phyloP scores from a whole-genome alignment of 1,139 yeast species.

The Geotrichum histeridarum region DNA sequence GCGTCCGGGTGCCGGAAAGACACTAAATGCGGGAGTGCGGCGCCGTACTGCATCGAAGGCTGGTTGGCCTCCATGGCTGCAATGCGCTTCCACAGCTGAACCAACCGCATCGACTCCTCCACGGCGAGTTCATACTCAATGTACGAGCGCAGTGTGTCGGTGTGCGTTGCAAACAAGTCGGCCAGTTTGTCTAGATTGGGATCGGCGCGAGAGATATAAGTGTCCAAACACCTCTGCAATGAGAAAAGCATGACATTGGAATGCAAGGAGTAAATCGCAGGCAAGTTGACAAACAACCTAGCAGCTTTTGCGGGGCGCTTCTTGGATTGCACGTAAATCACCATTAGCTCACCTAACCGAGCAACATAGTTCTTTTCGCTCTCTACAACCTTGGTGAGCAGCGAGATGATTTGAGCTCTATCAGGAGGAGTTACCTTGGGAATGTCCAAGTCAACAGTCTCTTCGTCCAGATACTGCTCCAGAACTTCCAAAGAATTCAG shows the following conservation, averaged over 20 bases:
- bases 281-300: slow-evolving; percentile 26
- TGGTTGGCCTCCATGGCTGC: slow-evolving; percentile 18
- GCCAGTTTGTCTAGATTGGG: slow-evolving; percentile 21
- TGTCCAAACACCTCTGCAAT: slow-evolving; percentile 22
- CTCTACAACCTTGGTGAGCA: slow-evolving; percentile 23
- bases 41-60: slow-evolving; percentile 18
- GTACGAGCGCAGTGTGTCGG: slow-evolving; percentile 22
- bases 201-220: slow-evolving; percentile 11
- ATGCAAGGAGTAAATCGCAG: slow-evolving; percentile 28
- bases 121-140: slow-evolving; percentile 21
- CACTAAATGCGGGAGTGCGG: slow-evolving; percentile 21
- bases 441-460: slow-evolving; percentile 4
- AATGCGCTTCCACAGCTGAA: slow-evolving; percentile 19
- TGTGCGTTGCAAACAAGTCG: slow-evolving; percentile 16
- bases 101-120: slow-evolving; percentile 16
- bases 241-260: slow-evolving; percentile 22
- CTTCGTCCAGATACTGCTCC: slow-evolving; percentile 24
- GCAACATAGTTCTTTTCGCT: slow-evolving; percentile 26
- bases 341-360: slow-evolving; percentile 25
- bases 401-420: slow-evolving; percentile 7
- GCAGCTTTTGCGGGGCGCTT: slow-evolving; percentile 22
- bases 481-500: slow-evolving; percentile 22
- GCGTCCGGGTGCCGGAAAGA: slow-evolving; percentile 27
- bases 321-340: slow-evolving; percentile 22
- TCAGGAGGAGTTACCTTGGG: slow-evolving; percentile 8